Percentiles rank a stretch among this genome's conserved stretches.
phyloP scores from a whole-genome alignment of 2,329 filamentous ascomycete species.

The Dryadomyces quercus-mongolicae region DNA sequence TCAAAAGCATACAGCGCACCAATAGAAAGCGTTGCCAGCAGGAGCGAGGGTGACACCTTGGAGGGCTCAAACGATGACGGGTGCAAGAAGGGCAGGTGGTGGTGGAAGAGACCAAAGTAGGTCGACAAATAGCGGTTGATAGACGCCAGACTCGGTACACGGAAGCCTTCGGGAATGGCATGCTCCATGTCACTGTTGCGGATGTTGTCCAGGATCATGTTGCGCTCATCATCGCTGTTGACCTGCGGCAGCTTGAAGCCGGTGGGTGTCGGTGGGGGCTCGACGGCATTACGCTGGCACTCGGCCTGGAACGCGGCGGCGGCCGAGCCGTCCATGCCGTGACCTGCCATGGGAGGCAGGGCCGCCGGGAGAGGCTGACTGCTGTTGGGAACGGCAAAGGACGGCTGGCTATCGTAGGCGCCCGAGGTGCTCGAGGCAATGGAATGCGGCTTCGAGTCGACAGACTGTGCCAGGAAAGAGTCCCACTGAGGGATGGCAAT shows the following conservation, averaged over 20 bases:
- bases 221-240: constrained; percentile 71
- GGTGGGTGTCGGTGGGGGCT: constrained; percentile 57
- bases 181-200: constrained; percentile 68
- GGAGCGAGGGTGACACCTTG: constrained; percentile 65
- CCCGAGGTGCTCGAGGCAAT: constrained; percentile 52
- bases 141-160: constrained; percentile 65
- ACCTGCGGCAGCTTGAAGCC: constrained; percentile 67
- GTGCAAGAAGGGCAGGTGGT: constrained; percentile 91
- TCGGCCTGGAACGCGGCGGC: constrained; percentile 61
- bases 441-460: constrained; percentile 65
- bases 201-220: constrained; percentile 76
- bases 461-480: constrained; percentile 61
- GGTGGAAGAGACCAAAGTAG: constrained; percentile 95
- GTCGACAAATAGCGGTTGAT: constrained; percentile 89
- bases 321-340: constrained; percentile 43
- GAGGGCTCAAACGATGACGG: constrained; percentile 80
- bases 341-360: constrained; percentile 57
- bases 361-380: constrained; percentile 47
- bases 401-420: constrained; percentile 56
- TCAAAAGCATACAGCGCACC: constrained; percentile 95
- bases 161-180: constrained; percentile 78
- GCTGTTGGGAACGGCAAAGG: constrained; percentile 47
- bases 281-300: constrained; percentile 55
- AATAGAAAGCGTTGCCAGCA: constrained; percentile 86
- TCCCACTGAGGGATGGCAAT: constrained; percentile 87